phyloP scores from a whole-genome alignment of 768 basidiomycete species.

The Kwoniella sp. region DNA sequence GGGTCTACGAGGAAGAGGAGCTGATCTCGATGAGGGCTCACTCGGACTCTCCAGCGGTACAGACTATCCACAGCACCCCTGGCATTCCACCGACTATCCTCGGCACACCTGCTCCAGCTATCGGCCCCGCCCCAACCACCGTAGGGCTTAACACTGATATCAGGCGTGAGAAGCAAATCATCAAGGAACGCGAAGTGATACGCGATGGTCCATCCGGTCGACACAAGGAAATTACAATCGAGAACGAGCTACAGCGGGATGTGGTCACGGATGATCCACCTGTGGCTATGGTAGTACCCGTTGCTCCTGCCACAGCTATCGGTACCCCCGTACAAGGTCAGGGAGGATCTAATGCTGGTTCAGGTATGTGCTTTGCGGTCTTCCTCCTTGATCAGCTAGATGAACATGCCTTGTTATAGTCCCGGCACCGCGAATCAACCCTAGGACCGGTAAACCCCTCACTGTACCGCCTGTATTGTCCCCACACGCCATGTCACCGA shows the following conservation, averaged over 20 bases:
- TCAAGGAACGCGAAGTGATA: constrained; percentile 37
- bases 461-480: constrained; percentile 32
- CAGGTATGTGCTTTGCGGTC: too few species aligned
- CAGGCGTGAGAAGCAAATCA: constrained; percentile 33
- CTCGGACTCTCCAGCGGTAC: constrained; percentile 4
- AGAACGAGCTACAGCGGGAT: constrained; percentile 20
- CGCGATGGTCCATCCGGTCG: constrained; percentile 28
- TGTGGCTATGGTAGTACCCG: background rate
- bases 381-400: too few species aligned
- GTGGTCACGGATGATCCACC: constrained; percentile 20
- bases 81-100: constrained; percentile 1
- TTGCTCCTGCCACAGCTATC: constrained; percentile 12
- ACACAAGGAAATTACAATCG: constrained; percentile 24
- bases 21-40: constrained; percentile 1
- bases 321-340: constrained; percentile 5
- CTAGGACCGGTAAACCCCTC: constrained; percentile 37
- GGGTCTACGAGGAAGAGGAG: constrained; percentile 14
- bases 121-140: constrained; percentile 3
- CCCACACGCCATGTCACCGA: constrained; percentile 28
- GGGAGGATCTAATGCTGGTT: constrained; percentile 10
- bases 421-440: too few species aligned
- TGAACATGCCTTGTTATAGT: too few species aligned
- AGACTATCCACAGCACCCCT: background rate
- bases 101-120: constrained; percentile 10
- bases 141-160: constrained; percentile 28